phyloP scores from a whole-genome alignment of 768 basidiomycete genomes.

The Botryobasidium botryosum region DNA sequence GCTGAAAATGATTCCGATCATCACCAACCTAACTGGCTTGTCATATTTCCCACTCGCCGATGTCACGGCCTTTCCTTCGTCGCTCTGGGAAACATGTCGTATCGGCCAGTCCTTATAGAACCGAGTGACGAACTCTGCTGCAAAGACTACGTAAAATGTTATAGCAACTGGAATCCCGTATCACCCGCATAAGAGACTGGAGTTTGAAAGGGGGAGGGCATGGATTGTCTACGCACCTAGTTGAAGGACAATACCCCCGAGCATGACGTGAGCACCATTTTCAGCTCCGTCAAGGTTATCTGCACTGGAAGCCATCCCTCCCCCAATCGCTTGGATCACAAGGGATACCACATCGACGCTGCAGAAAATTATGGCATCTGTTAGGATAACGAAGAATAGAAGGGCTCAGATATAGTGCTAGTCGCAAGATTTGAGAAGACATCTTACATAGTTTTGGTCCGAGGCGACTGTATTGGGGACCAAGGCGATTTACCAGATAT shows the following conservation, averaged over 20 bases:
- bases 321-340: constrained; percentile 26
- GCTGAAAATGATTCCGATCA: constrained; percentile 11
- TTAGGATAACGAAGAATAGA: not conserved
- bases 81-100: not conserved
- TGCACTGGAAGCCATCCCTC: constrained; percentile 18
- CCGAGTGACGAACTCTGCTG: constrained; percentile 31
- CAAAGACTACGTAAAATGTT: constrained; percentile 25
- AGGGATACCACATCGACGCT: constrained; percentile 24
- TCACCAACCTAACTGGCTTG: constrained; percentile 6
- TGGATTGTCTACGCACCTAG: constrained; percentile 4
- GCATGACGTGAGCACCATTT: constrained; percentile 11
- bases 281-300: constrained; percentile 10
- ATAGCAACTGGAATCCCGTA: constrained; percentile 24
- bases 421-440: not conserved
- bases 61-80: not conserved
- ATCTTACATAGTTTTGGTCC: constrained; percentile 13
- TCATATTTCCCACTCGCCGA: not conserved
- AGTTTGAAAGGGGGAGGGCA: constrained; percentile 2
- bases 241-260: constrained; percentile 14
- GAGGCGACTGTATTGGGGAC: constrained; percentile 10
- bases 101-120: constrained; percentile 25
- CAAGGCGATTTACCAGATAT: constrained; percentile 14
- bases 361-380: constrained; percentile 8
- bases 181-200: too few species aligned
- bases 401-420: not conserved